These are phyloP conservation scores for Talaromyces marneffei DNA, from an alignment of 2,329 filamentous ascomycete species.

Conservation along the genomic window DNA sequence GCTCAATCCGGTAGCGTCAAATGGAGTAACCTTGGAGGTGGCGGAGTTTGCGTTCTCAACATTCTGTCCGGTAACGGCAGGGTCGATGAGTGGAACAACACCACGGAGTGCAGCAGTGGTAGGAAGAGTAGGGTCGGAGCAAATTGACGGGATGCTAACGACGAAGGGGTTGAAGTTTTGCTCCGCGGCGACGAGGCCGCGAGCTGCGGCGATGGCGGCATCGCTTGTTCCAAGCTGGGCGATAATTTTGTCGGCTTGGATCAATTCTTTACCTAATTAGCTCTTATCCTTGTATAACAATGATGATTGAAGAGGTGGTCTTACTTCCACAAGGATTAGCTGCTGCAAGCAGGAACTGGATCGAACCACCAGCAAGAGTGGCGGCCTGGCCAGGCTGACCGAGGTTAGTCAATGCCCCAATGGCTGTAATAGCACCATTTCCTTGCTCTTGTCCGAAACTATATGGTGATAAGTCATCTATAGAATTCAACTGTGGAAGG, in stretches of 20 bases:
- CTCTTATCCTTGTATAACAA: neutral
- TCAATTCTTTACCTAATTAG: constrained; percentile 46
- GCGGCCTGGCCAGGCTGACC: constrained; percentile 56
- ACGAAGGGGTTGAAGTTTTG: constrained; percentile 68
- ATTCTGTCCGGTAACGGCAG: constrained; percentile 53
- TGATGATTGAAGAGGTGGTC: neutral
- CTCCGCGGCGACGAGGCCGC: constrained; percentile 60
- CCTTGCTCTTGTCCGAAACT: constrained; percentile 4
- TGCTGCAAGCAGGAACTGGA: constrained; percentile 57
- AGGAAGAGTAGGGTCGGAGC: constrained; percentile 58
- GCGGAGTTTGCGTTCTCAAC: constrained; percentile 56
- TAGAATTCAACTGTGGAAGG: no score
- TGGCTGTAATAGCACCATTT: neutral
- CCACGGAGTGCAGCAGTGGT: constrained; percentile 57
- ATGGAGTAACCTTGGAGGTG: constrained; percentile 48
- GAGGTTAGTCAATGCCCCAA: neutral
- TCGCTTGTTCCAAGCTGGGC: constrained; percentile 54
- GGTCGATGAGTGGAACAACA: constrained; percentile 63
- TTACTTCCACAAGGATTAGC: constrained; percentile 54
- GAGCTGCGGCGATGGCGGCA: constrained; percentile 57
- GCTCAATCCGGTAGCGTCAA: constrained; percentile 56
- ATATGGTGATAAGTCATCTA: neutral
- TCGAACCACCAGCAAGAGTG: constrained; percentile 58
- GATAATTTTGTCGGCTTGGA: constrained; percentile 60
- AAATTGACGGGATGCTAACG: constrained; percentile 56